Evolutionary conservation across 2,329 filamentous ascomycete genomes (phyloP).

Genomic region (Aspergillus phoenicis): DNA sequence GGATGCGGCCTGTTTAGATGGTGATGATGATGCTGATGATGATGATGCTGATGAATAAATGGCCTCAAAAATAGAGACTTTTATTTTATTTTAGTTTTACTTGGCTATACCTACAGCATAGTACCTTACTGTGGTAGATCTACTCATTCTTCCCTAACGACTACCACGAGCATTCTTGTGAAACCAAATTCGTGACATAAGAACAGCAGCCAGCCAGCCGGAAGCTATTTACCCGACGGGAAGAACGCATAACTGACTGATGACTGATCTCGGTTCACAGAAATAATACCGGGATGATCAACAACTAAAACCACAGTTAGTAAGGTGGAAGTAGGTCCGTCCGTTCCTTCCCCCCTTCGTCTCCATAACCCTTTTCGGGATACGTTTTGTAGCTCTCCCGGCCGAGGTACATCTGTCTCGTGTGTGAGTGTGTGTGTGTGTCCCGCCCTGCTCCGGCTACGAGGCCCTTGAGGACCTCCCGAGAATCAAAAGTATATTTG

Average conservation of each 20-base stretch:
- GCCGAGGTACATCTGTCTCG: slow-evolving; percentile 23
- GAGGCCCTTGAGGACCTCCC: slow-evolving; percentile 8
- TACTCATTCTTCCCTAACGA: no score
- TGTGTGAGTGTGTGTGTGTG: slow-evolving; percentile 13
- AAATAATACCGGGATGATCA: slow-evolving; percentile 22
- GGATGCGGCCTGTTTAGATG: neutral
- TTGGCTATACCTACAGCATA: no score
- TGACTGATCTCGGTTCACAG: neutral
- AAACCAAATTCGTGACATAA: neutral
- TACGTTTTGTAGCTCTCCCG: slow-evolving; percentile 8
- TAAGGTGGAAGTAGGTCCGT: neutral
- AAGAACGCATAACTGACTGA: neutral
- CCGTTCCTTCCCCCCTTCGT: slow-evolving; percentile 14
- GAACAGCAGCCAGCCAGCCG: neutral
- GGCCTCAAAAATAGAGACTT: no score
- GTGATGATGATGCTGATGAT: no score
- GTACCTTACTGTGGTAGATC: no score
- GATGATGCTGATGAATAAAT: no score
- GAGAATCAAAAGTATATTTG: slow-evolving; percentile 6
- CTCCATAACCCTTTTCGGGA: slow-evolving; percentile 22
- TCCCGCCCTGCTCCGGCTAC: slow-evolving; percentile 15
- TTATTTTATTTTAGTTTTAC: no score
- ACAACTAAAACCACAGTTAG: slow-evolving; percentile 6
- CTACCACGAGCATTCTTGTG: neutral
- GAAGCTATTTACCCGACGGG: slow-evolving; percentile 11